Evolutionary conservation across 116 monocot species (phyloP).

Genomic region (Phalaenopsis hybrid): DNA sequence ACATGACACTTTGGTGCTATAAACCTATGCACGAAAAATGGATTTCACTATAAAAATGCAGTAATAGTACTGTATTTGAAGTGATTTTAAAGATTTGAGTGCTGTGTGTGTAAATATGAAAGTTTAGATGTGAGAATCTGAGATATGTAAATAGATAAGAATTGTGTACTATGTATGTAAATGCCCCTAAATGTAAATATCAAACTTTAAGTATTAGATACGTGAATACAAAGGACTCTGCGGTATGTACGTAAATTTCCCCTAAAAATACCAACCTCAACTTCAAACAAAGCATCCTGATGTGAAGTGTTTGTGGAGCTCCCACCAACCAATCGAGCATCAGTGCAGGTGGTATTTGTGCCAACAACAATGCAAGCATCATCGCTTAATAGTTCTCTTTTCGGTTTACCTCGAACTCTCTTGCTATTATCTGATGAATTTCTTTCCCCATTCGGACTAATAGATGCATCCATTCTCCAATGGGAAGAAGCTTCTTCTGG

Average conservation of each 20-base stretch:
- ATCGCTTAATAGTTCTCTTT: constrained; percentile 24
- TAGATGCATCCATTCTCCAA: constrained; percentile 15
- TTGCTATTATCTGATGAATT: constrained; percentile 10
- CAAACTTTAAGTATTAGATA: too few species aligned
- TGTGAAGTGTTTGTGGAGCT: constrained; percentile 20
- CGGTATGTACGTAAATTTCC: too few species aligned
- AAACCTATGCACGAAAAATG: too few species aligned
- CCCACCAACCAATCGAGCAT: constrained; percentile 4
- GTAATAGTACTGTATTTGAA: too few species aligned
- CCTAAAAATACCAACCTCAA: constrained; percentile 24
- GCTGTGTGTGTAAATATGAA: too few species aligned
- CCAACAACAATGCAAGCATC: constrained; percentile 18
- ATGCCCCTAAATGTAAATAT: too few species aligned
- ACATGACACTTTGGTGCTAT: constrained; percentile 8
- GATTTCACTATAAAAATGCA: too few species aligned
- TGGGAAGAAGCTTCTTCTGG: constrained; percentile 17
- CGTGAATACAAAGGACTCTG: too few species aligned
- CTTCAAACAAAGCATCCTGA: constrained; percentile 15
- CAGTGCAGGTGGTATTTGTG: neutral
- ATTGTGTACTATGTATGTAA: too few species aligned
- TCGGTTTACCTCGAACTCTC: constrained; percentile 19
- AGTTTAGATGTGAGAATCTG: too few species aligned
- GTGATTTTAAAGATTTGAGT: too few species aligned
- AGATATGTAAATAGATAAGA: too few species aligned
- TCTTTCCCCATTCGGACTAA: constrained; percentile 10